Evolutionary conservation across 2,329 filamentous ascomycete genomes (phyloP).

Genomic region (Aschersonia sp.): DNA sequence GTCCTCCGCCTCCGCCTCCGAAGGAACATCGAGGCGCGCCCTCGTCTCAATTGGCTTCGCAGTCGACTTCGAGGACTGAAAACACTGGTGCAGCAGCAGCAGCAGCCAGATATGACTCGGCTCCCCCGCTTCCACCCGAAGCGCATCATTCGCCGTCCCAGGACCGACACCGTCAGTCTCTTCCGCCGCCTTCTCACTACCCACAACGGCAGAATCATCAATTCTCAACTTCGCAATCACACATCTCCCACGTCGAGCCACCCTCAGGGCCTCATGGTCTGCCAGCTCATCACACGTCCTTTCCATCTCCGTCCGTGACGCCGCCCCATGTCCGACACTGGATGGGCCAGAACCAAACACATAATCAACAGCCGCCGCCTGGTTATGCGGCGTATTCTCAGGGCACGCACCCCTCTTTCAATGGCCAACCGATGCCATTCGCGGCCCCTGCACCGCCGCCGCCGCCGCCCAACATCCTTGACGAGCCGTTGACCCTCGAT

Average conservation of each 20-base stretch:
- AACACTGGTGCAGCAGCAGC: slow-evolving; percentile 7
- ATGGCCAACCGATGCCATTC: slow-evolving; percentile 7
- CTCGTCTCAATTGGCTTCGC: slow-evolving; percentile 11
- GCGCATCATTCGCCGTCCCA: slow-evolving; percentile 2
- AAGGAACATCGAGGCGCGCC: slow-evolving; percentile 16
- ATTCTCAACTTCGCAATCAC: neutral
- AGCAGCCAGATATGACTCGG: slow-evolving; percentile 30
- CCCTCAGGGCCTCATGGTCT: neutral
- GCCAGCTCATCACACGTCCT: slow-evolving; percentile 1
- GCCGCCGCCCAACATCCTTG: slow-evolving; percentile 37
- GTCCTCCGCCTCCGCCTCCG: slow-evolving; percentile 40
- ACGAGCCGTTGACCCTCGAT: slow-evolving; percentile 38
- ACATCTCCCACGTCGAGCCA: neutral
- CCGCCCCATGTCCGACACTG: slow-evolving; percentile 9
- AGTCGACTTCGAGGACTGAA: slow-evolving; percentile 8
- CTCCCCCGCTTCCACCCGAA: slow-evolving; percentile 28
- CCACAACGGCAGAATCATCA: slow-evolving; percentile 7
- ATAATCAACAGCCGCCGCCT: slow-evolving; percentile 4
- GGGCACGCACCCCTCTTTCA: neutral
- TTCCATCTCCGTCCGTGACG: slow-evolving; percentile 1
- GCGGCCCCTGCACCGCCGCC: slow-evolving; percentile 23
- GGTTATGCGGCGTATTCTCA: slow-evolving; percentile 3
- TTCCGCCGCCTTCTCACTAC: slow-evolving; percentile 2
- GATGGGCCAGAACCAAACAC: slow-evolving; percentile 5
- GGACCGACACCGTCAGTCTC: slow-evolving; percentile 4